A percentile compares a stretch with the other conserved stretches of the same genome.
Conservation (phyloP, 2,329 filamentous ascomycete species). For the Gyromitra esculenta region DNA sequence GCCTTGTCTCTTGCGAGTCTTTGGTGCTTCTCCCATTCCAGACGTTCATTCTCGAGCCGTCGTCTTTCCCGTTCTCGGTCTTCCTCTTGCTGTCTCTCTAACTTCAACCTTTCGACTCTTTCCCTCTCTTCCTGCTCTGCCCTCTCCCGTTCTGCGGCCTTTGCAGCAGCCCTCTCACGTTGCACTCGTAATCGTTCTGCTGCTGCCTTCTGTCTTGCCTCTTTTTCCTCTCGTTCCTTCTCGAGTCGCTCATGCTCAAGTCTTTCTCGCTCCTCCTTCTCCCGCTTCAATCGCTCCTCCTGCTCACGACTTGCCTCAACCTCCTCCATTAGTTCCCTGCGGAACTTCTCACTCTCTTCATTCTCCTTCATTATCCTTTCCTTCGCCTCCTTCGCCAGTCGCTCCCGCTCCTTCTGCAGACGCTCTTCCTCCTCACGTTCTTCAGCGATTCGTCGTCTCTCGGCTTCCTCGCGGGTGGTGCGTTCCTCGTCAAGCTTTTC, state of each 20-base stretch:
- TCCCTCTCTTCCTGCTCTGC: conserved; percentile 58
- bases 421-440: conserved; percentile 58
- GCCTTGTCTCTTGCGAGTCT: conserved; percentile 35
- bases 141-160: conserved; percentile 59
- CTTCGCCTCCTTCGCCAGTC: conserved; percentile 54
- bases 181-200: conserved; percentile 57
- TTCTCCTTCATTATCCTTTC: conserved; percentile 59
- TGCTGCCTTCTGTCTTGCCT: conserved; percentile 60
- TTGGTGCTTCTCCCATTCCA: conserved; percentile 47
- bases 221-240: conserved; percentile 60
- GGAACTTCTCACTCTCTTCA: conserved; percentile 58
- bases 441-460: conserved; percentile 59
- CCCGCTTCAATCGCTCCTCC: conserved; percentile 58
- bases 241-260: conserved; percentile 63
- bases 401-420: conserved; percentile 52
- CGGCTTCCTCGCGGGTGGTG: conserved; percentile 58
- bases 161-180: conserved; percentile 59
- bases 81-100: conserved; percentile 58
- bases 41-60: conserved; percentile 53
- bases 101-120: conserved; percentile 58
- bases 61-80: conserved; percentile 58
- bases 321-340: conserved; percentile 57
- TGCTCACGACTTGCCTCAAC: conserved; percentile 51
- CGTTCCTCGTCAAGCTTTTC: conserved; percentile 59
- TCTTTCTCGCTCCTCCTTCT: conserved; percentile 63